A percentile compares a stretch with the other conserved stretches of the same genome.
Conservation (phyloP, 164 flowering plant genomes). For the Liriodendron chinense region DNA sequence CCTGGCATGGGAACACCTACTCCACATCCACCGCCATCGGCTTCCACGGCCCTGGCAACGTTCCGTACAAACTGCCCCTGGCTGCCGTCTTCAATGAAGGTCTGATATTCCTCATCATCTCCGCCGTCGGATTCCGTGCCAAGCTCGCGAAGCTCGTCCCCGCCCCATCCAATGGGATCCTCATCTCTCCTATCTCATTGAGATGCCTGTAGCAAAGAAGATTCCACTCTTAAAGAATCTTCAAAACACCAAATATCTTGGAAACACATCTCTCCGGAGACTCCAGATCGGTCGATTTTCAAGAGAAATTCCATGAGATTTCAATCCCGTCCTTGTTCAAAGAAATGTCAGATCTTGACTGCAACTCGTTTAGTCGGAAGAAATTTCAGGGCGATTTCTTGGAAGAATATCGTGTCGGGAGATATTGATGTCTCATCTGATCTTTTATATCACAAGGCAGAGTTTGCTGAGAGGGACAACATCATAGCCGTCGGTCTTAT, state of each 20-base stretch:
- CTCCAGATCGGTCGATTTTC: neutral
- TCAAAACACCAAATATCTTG: neutral
- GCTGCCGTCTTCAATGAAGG: slow-evolving; percentile 80
- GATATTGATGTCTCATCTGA: neutral
- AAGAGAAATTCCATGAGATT: neutral
- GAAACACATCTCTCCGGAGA: neutral
- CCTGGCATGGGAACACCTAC: slow-evolving; percentile 90
- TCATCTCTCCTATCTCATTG: too few species aligned
- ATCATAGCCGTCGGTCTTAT: too few species aligned
- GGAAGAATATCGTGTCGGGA: neutral
- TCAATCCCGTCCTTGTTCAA: too few species aligned
- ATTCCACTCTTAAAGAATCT: too few species aligned
- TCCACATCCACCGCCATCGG: slow-evolving; percentile 86
- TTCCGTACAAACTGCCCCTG: slow-evolving; percentile 55
- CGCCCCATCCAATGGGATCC: slow-evolving; percentile 77
- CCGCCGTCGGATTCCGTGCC: slow-evolving; percentile 69
- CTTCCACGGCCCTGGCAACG: too few species aligned
- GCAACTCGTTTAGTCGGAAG: neutral
- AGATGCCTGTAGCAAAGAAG: too few species aligned
- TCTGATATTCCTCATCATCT: slow-evolving; percentile 52
- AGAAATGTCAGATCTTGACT: neutral
- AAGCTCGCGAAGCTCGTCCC: slow-evolving; percentile 69
- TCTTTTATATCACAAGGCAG: too few species aligned
- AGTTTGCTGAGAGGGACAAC: neutral
- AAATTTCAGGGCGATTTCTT: neutral